These are phyloP conservation scores for Aschersonia sp. DNA, from an alignment of 2,329 filamentous ascomycete species.

Conservation along the genomic window DNA sequence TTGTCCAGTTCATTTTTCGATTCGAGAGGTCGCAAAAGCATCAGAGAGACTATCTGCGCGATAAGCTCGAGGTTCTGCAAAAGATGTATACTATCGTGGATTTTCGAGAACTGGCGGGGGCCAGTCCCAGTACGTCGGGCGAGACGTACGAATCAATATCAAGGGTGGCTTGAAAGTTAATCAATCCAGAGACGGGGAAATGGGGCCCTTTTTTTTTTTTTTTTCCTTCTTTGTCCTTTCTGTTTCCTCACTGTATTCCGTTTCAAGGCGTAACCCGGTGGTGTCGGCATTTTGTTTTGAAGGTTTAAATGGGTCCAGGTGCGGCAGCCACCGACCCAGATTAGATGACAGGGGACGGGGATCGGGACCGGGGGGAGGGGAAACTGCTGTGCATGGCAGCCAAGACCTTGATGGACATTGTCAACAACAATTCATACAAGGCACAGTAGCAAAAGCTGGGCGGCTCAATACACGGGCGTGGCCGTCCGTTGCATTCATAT, in stretches of 20 bases:
- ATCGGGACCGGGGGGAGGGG: too few species aligned
- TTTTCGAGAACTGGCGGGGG: conserved; percentile 11
- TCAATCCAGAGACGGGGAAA: neutral
- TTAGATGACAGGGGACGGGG: too few species aligned
- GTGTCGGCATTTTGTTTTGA: neutral
- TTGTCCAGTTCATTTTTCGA: conserved; percentile 33
- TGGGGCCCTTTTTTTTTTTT: neutral
- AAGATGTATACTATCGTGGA: conserved; percentile 15
- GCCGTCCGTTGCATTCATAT: neutral
- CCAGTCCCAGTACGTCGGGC: conserved; percentile 7
- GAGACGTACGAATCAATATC: conserved; percentile 3
- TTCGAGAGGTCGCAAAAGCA: conserved; percentile 32
- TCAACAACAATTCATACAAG: too few species aligned
- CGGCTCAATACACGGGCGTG: neutral
- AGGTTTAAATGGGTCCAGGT: neutral
- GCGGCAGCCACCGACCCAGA: too few species aligned
- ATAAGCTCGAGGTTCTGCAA: conserved; percentile 21
- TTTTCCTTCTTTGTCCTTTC: neutral
- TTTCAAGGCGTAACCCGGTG: neutral
- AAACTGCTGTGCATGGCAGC: neutral
- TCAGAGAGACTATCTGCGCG: conserved; percentile 24
- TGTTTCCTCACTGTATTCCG: neutral
- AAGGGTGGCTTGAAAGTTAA: neutral
- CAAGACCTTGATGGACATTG: neutral
- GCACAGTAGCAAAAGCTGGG: too few species aligned